Evolutionary conservation across 2,329 filamentous ascomycete species (phyloP).

Genomic region (Curvularia lunata): DNA sequence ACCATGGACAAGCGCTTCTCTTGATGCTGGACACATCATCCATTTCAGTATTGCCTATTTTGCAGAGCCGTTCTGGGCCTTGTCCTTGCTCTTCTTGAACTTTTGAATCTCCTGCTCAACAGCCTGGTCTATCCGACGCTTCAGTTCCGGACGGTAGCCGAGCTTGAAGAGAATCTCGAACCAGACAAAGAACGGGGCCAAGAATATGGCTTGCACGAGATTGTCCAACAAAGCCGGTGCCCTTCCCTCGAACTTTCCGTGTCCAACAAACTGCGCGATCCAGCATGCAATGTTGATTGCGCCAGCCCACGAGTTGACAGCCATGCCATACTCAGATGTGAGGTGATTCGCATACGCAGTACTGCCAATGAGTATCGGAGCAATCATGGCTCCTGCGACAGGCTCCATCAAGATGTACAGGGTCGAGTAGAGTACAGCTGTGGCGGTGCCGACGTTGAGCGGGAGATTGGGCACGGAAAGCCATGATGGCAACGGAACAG

Average conservation of each 20-base stretch:
- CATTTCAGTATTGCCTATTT: slow-evolving; percentile 15
- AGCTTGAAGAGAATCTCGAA: slow-evolving; percentile 89
- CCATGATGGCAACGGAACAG: slow-evolving; percentile 61
- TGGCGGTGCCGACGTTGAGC: slow-evolving; percentile 65
- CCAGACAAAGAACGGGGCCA: slow-evolving; percentile 97
- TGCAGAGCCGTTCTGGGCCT: slow-evolving; percentile 43
- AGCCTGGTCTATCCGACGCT: slow-evolving; percentile 76
- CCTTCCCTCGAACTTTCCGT: slow-evolving; percentile 85
- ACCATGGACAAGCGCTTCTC: too few relatives aligned
- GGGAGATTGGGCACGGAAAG: slow-evolving; percentile 64
- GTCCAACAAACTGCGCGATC: slow-evolving; percentile 90
- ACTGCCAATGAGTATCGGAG: slow-evolving; percentile 75
- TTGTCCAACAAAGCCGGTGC: slow-evolving; percentile 92
- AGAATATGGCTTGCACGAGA: slow-evolving; percentile 85
- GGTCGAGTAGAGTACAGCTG: slow-evolving; percentile 68
- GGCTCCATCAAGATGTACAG: slow-evolving; percentile 94
- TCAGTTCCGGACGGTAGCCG: slow-evolving; percentile 88
- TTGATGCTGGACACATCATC: too few relatives aligned
- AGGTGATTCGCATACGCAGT: slow-evolving; percentile 80
- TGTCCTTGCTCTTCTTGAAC: slow-evolving; percentile 65
- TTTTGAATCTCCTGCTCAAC: slow-evolving; percentile 80
- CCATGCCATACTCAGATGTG: slow-evolving; percentile 66
- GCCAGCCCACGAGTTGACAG: slow-evolving; percentile 69
- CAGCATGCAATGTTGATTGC: slow-evolving; percentile 76
- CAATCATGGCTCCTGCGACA: slow-evolving; percentile 80